Conservation (phyloP, 2,329 filamentous ascomycete species). For the Didymella segeticola region DNA sequence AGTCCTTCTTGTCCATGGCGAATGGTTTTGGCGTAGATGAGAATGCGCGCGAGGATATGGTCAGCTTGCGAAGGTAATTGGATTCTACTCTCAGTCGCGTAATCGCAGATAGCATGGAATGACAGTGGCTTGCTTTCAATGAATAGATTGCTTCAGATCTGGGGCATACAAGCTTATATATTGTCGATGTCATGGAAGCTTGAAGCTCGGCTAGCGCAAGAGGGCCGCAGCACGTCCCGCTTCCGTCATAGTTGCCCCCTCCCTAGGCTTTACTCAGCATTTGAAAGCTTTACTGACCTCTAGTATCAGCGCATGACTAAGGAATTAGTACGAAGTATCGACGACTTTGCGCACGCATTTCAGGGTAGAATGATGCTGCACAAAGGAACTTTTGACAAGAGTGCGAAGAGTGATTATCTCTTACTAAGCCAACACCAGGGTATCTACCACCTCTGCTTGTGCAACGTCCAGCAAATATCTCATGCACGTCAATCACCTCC, state of each 20-base stretch:
- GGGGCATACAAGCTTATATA: conserved; percentile 22
- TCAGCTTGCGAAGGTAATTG: conserved; percentile 20
- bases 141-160: background rate
- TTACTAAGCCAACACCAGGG: conserved; percentile 11
- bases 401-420: background rate
- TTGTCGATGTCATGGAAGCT: conserved; percentile 29
- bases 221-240: conserved; percentile 13
- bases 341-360: background rate
- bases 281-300: conserved; percentile 36
- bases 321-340: conserved; percentile 5
- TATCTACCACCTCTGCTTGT: conserved; percentile 20
- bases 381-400: background rate
- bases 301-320: conserved; percentile 5
- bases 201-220: conserved; percentile 14
- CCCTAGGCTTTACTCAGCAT: conserved; percentile 39
- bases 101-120: conserved; percentile 28
- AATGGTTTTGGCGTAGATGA: conserved; percentile 17
- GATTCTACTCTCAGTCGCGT: conserved; percentile 22
- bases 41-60: conserved; percentile 15
- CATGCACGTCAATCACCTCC: background rate
- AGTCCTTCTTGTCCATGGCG: conserved; percentile 36
- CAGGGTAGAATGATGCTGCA: background rate
- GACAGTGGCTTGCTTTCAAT: background rate
- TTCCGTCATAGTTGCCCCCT: conserved; percentile 34
- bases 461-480: background rate